phyloP scores from a whole-genome alignment of 2,329 filamentous ascomycete species.

The Lachnellula willkommii region DNA sequence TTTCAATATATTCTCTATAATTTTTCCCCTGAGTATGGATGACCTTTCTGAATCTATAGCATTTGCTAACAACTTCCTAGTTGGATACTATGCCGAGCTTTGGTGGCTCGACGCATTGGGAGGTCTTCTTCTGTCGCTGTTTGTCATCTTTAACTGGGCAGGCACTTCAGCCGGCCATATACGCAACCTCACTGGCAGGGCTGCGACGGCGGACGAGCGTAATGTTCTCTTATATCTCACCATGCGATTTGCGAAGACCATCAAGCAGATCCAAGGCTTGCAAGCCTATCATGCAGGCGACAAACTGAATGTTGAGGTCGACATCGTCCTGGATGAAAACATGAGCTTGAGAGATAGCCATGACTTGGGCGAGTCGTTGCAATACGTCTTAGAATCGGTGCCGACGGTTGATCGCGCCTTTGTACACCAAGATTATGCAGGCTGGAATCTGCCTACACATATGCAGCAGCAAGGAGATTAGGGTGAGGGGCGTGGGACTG shows the following conservation, averaged over 20 bases:
- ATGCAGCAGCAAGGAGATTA: conserved; percentile 31
- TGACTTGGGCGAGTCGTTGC: conserved; percentile 57
- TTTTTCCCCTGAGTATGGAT: conserved; percentile 47
- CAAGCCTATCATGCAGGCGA: conserved; percentile 58
- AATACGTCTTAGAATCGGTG: conserved; percentile 54
- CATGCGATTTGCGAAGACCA: conserved; percentile 49
- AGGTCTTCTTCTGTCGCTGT: conserved; percentile 57
- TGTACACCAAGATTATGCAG: conserved; percentile 37
- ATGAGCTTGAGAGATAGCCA: conserved; percentile 48
- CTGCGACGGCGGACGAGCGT: conserved; percentile 45
- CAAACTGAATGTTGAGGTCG: conserved; percentile 58
- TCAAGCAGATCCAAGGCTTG: conserved; percentile 48
- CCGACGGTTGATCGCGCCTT: conserved; percentile 37
- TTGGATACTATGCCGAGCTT: conserved; percentile 51
- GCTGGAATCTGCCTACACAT: conserved; percentile 32
- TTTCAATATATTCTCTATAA: conserved; percentile 58
- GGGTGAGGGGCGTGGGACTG: conserved; percentile 5
- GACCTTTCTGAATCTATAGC: neutral
- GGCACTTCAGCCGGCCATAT: conserved; percentile 56
- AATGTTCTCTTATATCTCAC: conserved; percentile 57
- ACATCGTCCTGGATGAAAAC: conserved; percentile 51
- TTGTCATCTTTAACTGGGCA: conserved; percentile 66
- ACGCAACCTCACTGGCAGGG: conserved; percentile 52
- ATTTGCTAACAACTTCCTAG: conserved; percentile 20
- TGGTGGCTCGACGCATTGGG: conserved; percentile 65